Evolutionary conservation across 257 asterid genomes (phyloP).

Genomic region (Ehretia macrophylla): DNA sequence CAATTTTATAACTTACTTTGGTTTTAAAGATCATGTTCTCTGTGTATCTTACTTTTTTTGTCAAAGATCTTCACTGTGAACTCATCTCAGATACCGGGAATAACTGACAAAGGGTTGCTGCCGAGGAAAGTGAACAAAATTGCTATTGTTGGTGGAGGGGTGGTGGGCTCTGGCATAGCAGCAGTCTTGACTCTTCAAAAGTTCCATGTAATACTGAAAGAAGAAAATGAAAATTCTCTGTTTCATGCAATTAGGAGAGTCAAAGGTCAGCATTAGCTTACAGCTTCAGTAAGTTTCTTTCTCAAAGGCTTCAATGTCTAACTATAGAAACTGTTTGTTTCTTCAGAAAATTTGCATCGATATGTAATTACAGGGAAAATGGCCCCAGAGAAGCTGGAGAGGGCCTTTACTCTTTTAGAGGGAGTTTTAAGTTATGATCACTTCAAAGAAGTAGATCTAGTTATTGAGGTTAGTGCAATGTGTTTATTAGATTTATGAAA

Average conservation of each 20-base stretch:
- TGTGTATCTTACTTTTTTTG: constrained; percentile 5
- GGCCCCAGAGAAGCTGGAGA: constrained; percentile 70
- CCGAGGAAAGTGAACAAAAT: constrained; percentile 77
- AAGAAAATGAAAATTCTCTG: constrained; percentile 77
- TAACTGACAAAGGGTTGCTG: constrained; percentile 50
- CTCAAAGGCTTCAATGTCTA: no score
- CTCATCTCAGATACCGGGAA: constrained; percentile 40
- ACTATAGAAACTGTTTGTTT: not conserved
- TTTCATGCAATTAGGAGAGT: constrained; percentile 73
- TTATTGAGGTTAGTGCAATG: constrained; percentile 66
- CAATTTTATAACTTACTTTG: no score
- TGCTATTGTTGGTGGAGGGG: constrained; percentile 92
- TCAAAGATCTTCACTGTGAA: constrained; percentile 5
- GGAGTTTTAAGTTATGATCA: constrained; percentile 77
- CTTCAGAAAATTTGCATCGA: constrained; percentile 72
- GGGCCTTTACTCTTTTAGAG: constrained; percentile 60
- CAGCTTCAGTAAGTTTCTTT: no score
- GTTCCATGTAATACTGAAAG: constrained; percentile 74
- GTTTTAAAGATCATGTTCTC: not conserved
- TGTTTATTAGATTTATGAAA: not conserved
- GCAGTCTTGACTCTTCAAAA: constrained; percentile 69
- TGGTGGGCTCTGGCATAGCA: constrained; percentile 98
- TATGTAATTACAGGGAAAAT: constrained; percentile 79
- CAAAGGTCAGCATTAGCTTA: constrained; percentile 47
- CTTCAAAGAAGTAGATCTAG: constrained; percentile 89